Evolutionary conservation across 2,329 filamentous ascomycete species (phyloP).

Genomic region (Cladosporium oxysporum): DNA sequence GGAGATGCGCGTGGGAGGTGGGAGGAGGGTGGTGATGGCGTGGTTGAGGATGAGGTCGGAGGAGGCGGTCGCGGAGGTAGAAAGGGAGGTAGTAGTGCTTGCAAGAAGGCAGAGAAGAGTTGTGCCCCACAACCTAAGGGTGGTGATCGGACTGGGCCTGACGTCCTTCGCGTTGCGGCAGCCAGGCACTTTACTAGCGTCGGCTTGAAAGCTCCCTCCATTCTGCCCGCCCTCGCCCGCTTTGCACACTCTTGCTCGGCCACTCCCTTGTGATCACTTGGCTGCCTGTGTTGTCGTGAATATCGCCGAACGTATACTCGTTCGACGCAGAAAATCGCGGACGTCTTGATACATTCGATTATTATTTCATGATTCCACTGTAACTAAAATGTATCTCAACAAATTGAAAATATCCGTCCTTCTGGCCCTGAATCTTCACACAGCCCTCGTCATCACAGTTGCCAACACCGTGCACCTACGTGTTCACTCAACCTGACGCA

Average conservation of each 20-base stretch:
- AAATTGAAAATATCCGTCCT: background rate
- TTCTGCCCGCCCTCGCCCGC: background rate
- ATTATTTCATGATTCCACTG: background rate
- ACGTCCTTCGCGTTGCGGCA: background rate
- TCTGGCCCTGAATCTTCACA: background rate
- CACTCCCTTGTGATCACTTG: background rate
- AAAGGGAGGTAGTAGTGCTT: constrained; percentile 24
- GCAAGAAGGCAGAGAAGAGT: constrained; percentile 44
- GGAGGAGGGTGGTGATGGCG: constrained; percentile 21
- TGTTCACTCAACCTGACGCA: background rate
- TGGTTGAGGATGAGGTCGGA: constrained; percentile 3
- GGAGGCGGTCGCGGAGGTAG: constrained; percentile 19
- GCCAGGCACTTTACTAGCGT: constrained; percentile 8
- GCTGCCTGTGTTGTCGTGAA: background rate
- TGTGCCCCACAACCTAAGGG: constrained; percentile 9
- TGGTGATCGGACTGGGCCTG: background rate
- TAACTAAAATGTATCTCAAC: background rate
- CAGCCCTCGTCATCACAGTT: background rate
- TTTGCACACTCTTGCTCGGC: background rate
- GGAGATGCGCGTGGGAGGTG: constrained; percentile 28
- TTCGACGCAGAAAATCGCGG: background rate
- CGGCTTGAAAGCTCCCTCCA: background rate
- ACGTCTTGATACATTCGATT: background rate
- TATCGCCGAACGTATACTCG: background rate
- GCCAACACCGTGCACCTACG: background rate